phyloP scores from a whole-genome alignment of 352 stramenopile genomes.

The Blastocystis sp. region DNA sequence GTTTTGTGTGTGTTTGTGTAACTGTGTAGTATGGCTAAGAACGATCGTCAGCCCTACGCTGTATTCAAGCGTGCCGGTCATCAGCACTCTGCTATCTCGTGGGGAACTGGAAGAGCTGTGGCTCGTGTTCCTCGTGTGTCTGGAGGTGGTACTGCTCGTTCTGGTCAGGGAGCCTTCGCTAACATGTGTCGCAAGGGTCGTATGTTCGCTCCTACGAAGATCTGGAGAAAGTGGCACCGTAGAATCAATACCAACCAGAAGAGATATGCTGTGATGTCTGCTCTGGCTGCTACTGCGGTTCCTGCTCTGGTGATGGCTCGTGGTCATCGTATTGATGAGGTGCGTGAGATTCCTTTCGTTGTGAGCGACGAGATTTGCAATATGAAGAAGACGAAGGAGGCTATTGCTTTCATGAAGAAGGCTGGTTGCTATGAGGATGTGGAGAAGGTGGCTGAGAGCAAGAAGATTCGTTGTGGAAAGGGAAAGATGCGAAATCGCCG shows the following conservation, averaged over 20 bases:
- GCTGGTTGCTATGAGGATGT: conserved; percentile 88
- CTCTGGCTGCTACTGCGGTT: conserved; percentile 88
- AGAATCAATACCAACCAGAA: conserved; percentile 97
- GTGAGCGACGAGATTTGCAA: conserved; percentile 77
- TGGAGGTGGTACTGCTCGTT: conserved; percentile 89
- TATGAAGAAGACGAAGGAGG: conserved; percentile 87
- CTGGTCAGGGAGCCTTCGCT: conserved; percentile 94
- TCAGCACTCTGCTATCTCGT: conserved; percentile 88
- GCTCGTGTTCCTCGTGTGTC: conserved; percentile 97
- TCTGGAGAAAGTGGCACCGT: conserved; percentile 96
- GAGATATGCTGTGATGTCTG: conserved; percentile 89
- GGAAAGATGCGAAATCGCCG: conserved; percentile 96
- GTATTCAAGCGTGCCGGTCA: conserved; percentile 88
- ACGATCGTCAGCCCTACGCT: conserved; percentile 94
- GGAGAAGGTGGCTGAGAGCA: conserved; percentile 91
- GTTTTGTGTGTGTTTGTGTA: neutral
- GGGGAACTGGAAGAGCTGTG: conserved; percentile 95
- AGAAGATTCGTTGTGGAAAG: conserved; percentile 91
- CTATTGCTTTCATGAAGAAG: conserved; percentile 84
- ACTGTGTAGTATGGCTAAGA: conserved; percentile 88
- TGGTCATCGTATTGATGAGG: conserved; percentile 90
- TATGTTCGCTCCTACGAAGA: conserved; percentile 97
- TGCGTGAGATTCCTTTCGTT: conserved; percentile 94
- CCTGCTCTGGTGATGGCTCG: conserved; percentile 91
- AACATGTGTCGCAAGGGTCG: conserved; percentile 95